These are phyloP conservation scores for Talaromyces liani DNA, from an alignment of 495 filamentous ascomycete genomes.

Conservation along the genomic window DNA sequence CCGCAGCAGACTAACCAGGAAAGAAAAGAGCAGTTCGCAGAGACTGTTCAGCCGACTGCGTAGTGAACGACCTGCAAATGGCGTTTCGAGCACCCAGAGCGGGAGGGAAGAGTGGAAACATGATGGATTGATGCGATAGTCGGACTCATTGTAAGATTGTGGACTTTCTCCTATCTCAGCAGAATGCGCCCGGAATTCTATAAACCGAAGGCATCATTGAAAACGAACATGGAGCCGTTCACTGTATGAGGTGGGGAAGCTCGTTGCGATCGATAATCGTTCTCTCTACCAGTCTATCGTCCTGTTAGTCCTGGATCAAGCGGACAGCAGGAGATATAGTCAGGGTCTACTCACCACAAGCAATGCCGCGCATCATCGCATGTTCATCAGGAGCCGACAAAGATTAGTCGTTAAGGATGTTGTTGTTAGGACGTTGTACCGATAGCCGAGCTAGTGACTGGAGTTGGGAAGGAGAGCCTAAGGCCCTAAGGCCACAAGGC, in stretches of 20 bases:
- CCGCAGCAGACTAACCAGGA: slow-evolving; percentile 49
- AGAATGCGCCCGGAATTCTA: not conserved
- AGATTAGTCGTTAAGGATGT: not conserved
- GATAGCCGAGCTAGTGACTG: not conserved
- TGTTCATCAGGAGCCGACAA: not conserved
- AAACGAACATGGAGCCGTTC: not conserved
- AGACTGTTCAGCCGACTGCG: not conserved
- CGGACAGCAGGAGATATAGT: not conserved
- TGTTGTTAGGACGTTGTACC: not conserved
- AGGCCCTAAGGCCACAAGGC: not conserved
- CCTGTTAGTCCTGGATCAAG: not conserved
- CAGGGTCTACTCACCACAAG: not conserved
- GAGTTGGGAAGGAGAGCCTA: not conserved
- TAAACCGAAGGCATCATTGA: not conserved
- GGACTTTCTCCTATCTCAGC: not conserved
- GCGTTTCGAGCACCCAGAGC: not conserved
- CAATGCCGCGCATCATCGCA: not conserved
- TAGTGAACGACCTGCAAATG: slow-evolving; percentile 1
- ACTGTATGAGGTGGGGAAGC: not conserved
- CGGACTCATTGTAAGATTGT: slow-evolving; percentile 3
- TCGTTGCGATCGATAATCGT: not conserved
- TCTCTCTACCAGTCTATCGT: not conserved
- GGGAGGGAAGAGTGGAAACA: not conserved
- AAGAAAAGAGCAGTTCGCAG: slow-evolving; percentile 78
- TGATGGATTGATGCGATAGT: not conserved